phyloP scores from a whole-genome alignment of 176 grass and related monocot genomes.

The Pontederia paniculata region DNA sequence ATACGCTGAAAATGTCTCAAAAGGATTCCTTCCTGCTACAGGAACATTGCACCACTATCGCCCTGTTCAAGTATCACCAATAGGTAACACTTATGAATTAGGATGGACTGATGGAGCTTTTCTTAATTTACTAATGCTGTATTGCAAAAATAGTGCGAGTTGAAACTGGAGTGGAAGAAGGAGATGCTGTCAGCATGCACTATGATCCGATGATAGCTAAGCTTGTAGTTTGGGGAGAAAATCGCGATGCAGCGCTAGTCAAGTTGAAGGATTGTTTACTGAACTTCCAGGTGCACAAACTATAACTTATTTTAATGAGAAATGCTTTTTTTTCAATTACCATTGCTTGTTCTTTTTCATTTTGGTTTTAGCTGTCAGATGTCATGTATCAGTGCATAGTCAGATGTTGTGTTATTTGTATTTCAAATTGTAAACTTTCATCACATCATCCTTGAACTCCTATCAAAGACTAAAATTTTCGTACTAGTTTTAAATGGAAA shows the following conservation, averaged over 20 bases:
- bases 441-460: too few relatives aligned
- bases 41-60: slow-evolving; percentile 80
- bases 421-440: too few relatives aligned
- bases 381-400: too few relatives aligned
- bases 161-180: slow-evolving; percentile 98
- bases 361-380: neutral
- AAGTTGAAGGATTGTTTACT: slow-evolving; percentile 80
- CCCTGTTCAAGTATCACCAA: slow-evolving; percentile 39
- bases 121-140: neutral
- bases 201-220: slow-evolving; percentile 99
- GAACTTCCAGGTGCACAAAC: slow-evolving; percentile 64
- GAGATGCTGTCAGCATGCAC: slow-evolving; percentile 91
- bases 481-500: neutral
- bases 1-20: slow-evolving; percentile 97
- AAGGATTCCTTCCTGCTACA: slow-evolving; percentile 92
- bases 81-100: slow-evolving; percentile 29
- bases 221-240: slow-evolving; percentile 94
- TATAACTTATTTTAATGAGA: slow-evolving; percentile 1
- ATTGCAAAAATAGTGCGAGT: slow-evolving; percentile 54
- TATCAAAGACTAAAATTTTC: too few relatives aligned
- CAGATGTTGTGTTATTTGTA: too few relatives aligned
- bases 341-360: slow-evolving; percentile 1
- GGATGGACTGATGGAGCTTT: slow-evolving; percentile 10
- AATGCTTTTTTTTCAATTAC: neutral
- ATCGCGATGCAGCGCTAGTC: slow-evolving; percentile 57